Evolutionary conservation across 352 stramenopile species (phyloP), one percentile per base, ranked within the genome.

Genomic region (Globisporangium canariense): DNA sequence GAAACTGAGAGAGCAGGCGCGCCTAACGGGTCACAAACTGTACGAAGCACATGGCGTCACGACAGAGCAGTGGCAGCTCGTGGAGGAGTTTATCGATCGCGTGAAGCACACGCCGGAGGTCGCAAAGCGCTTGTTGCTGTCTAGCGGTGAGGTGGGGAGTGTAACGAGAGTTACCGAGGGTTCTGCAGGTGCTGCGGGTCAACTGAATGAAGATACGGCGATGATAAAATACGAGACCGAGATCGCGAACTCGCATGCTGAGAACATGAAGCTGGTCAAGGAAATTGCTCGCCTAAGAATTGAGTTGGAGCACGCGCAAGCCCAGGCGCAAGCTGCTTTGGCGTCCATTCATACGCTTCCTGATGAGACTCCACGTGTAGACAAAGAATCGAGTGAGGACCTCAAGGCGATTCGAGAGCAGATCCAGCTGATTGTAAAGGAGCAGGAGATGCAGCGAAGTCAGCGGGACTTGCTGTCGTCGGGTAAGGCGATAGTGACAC

Each of bases 41-140:
- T 89, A 82, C 53, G 76, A 91, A 25, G 60, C 70, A 13, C 77
- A 89, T 64, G 79, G 79, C 0, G 67, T 91, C 32, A 87, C 76
- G 0, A 81, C 60, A 2, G 79, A 88, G 34, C 74, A 89, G 53
- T 89, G 76, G 78, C 20, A 63, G 43, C 66, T 74, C 36, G 79
- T 89, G 1, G 77, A 89, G 66, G 76, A 80, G n/a, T 86, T 90
- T 61, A 90, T 93, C 55, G 76, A 89, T 51, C 69, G 77, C 22
- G 71, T 91, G 9, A 84, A 86, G 40, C 67, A 74, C 38, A 84
- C 81, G 0, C 79, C 79, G 1, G 79, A 90, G 60, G 73, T 88
- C 18, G 78, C 76, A 1, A 80, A 78, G 45, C 68, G 70, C 36
- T 64, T 79, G 61, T 34, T 86, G 8, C 22, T 62, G 18, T 51